Base-by-base conservation (phyloP, 176 grass and related monocot species). In the Aegilops speltoides region DNA sequence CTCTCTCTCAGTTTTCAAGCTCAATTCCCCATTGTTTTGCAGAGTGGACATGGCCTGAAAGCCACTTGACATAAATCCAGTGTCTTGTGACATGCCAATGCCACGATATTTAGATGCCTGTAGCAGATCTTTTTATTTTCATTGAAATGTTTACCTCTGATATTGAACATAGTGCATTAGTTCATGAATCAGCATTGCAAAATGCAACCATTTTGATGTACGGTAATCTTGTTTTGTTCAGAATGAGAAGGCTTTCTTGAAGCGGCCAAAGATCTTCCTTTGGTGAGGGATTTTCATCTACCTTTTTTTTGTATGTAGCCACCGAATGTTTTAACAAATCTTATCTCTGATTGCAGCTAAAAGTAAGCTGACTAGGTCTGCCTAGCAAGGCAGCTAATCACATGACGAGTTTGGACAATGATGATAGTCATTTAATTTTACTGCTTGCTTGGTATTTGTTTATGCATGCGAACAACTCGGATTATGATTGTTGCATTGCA, bases 341-440 rank as follows among this genome's bases (percentile, higher is more conserved):
- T 78, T 83, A 83, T 8, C 86, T 38, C 0, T 38, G 36, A 38
- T 38, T 38, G 36, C 36, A 38, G 36, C 36, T 38, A 38, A 38
- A 38, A 92, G 86, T 86, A 86, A 79, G 69, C 90, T 80, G 46
- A 84, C 50, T 89, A 92, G 48, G 90, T 84, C 14, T 74, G 65
- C 90, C 90, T 69, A 84, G 90, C 7, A 92, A 92, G 73, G 90
- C 87, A 62, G 87, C 83, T 74, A 92, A 89, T 74, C 84, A 80
- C 64, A 38, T 38, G 36, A 38, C 36, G 36, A 8, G 36, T 38
- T 38, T 38, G 36, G 36, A 38, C 7, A 8, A 38, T 38, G 36
- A 38, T 38, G 36, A 38, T 38, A 38, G 36, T 38, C 36, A 0
- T 38, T 38, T 38, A 7, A 38, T 38, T 38, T 38, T 38, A 38